phyloP scores from a whole-genome alignment of 441 rosid genomes.

The Croton laevigatus region DNA sequence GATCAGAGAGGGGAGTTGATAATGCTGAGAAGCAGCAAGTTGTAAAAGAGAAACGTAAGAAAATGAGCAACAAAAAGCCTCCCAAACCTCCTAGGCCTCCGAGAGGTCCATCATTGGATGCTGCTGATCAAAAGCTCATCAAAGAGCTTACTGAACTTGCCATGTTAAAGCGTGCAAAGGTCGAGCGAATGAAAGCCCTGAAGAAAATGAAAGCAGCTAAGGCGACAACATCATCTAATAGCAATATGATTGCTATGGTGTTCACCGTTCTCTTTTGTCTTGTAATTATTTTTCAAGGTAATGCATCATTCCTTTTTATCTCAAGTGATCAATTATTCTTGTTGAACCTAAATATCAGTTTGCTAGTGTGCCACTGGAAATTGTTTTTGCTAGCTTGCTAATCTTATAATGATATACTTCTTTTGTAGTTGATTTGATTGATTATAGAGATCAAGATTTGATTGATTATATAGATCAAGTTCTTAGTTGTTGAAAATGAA shows the following conservation, averaged over 20 bases:
- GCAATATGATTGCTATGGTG: slow-evolving; percentile 53
- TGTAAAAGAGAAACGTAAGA: slow-evolving; percentile 59
- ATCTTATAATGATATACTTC: neutral
- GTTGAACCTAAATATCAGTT: neutral
- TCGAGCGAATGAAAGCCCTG: slow-evolving; percentile 80
- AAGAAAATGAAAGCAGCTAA: slow-evolving; percentile 74
- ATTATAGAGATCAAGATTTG: neutral
- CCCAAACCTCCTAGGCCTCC: slow-evolving; percentile 94
- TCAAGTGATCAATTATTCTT: neutral
- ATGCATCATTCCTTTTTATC: neutral
- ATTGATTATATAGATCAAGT: neutral
- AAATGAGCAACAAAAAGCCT: slow-evolving; percentile 52
- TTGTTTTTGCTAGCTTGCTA: no score
- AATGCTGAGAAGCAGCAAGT: slow-evolving; percentile 41
- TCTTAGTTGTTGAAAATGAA: neutral
- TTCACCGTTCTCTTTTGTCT: slow-evolving; percentile 63
- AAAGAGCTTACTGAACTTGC: slow-evolving; percentile 80
- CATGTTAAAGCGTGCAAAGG: slow-evolving; percentile 78
- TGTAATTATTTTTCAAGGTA: slow-evolving; percentile 43
- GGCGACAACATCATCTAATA: slow-evolving; percentile 60
- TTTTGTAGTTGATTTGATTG: neutral
- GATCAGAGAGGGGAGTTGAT: slow-evolving; percentile 26
- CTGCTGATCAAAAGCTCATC: slow-evolving; percentile 79
- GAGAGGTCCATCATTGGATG: slow-evolving; percentile 74
- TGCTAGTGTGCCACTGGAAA: no score